Percentiles rank a stretch among this genome's conserved stretches.
phyloP scores from a whole-genome alignment of 345 rosid species.

The Aquilaria malaccensis region DNA sequence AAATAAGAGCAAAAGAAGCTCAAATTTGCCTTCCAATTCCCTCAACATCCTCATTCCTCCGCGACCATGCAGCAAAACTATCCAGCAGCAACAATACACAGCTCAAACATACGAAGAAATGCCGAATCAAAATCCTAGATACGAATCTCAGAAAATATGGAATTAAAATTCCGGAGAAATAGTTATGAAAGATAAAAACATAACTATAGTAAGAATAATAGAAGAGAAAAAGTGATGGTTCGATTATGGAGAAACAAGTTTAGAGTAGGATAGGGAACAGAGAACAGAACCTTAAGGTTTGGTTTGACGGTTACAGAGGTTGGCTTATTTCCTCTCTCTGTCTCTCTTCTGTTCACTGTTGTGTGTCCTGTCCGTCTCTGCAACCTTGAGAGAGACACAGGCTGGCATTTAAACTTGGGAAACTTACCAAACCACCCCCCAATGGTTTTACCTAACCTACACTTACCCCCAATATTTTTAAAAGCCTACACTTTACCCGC shows the following conservation, averaged over 20 bases:
- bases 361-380: constrained; percentile 2
- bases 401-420: constrained; percentile 10
- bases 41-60: no score
- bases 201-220: no score
- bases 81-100: no score
- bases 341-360: not conserved
- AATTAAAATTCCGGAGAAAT: not conserved
- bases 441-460: no score
- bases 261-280: constrained; percentile 15
- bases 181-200: not conserved
- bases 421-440: no score
- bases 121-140: constrained; percentile 7
- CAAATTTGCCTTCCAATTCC: no score
- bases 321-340: constrained; percentile 9
- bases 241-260: constrained; percentile 2
- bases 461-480: no score
- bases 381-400: constrained; percentile 34
- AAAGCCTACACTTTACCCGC: no score
- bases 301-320: constrained; percentile 16
- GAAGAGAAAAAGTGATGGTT: no score
- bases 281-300: constrained; percentile 14
- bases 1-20: no score
- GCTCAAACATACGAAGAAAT: not conserved
- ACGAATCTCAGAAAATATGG: not conserved
- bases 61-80: no score